phyloP scores from a whole-genome alignment of 345 rosid genomes.

The Trapa incisa region DNA sequence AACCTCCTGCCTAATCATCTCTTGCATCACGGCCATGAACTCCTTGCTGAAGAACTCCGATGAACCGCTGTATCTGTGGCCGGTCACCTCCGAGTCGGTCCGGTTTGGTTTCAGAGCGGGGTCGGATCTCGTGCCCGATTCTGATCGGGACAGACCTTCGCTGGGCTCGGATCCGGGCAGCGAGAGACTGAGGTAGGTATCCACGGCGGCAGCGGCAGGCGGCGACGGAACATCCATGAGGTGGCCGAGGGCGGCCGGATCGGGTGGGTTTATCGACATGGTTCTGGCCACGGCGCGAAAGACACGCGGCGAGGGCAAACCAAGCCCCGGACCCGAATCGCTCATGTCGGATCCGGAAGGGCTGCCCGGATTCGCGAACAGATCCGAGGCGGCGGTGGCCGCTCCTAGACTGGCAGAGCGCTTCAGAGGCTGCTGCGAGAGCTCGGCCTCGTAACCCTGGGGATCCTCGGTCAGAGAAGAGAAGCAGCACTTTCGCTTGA shows the following conservation, averaged over 20 bases:
- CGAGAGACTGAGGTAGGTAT: slow-evolving; percentile 49
- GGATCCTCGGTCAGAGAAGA: slow-evolving; percentile 23
- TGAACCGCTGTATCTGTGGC: slow-evolving; percentile 1
- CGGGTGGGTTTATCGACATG: slow-evolving; percentile 23
- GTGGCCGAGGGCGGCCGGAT: slow-evolving; percentile 9
- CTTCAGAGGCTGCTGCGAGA: slow-evolving; percentile 35
- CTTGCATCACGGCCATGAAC: slow-evolving; percentile 57
- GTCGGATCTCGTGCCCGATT: slow-evolving; percentile 13
- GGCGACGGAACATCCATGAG: slow-evolving; percentile 27
- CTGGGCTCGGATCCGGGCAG: slow-evolving; percentile 45
- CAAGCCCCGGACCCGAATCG: slow-evolving; percentile 31
- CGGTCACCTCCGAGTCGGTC: background rate
- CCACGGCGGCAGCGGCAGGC: slow-evolving; percentile 18
- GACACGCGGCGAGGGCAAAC: slow-evolving; percentile 22
- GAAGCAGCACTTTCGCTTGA: slow-evolving; percentile 57
- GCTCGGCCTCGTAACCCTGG: slow-evolving; percentile 14
- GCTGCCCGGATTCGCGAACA: slow-evolving; percentile 39
- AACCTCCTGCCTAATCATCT: slow-evolving; percentile 64
- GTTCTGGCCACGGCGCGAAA: slow-evolving; percentile 28
- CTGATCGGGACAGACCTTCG: slow-evolving; percentile 15
- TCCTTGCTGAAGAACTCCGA: slow-evolving; percentile 37
- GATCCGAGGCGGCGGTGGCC: slow-evolving; percentile 29
- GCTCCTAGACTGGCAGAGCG: slow-evolving; percentile 55
- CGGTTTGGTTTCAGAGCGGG: background rate
- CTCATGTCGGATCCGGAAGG: slow-evolving; percentile 65